phyloP scores from a whole-genome alignment of 106 monocot genomes.

The Xerophyta viscosa region DNA sequence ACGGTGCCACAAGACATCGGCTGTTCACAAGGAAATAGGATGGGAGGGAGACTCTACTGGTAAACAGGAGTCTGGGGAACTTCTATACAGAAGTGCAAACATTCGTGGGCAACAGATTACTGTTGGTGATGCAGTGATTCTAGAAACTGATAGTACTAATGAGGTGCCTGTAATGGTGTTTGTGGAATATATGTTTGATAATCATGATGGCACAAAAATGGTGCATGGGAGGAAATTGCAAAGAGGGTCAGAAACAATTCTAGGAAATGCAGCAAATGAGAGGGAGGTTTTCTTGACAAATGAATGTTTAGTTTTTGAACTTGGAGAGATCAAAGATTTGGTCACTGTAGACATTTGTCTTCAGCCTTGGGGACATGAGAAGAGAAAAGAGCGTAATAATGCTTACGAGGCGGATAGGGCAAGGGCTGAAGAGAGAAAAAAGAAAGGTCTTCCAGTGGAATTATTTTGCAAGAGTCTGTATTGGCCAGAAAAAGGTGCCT shows the following conservation, averaged over 20 bases:
- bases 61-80: conserved; percentile 47
- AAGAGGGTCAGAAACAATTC: conserved; percentile 63
- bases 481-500: conserved; percentile 83
- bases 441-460: conserved; percentile 68
- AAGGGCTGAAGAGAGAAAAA: conserved; percentile 81
- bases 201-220: conserved; percentile 56
- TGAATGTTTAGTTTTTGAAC: conserved; percentile 73
- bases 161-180: conserved; percentile 26
- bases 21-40: conserved; percentile 28
- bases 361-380: conserved; percentile 61
- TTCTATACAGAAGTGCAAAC: conserved; percentile 49
- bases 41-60: conserved; percentile 58
- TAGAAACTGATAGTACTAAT: conserved; percentile 44
- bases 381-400: conserved; percentile 50
- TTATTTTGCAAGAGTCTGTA: conserved; percentile 87
- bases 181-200: conserved; percentile 84
- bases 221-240: conserved; percentile 65
- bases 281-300: conserved; percentile 83
- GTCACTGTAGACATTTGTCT: conserved; percentile 48
- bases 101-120: conserved; percentile 44
- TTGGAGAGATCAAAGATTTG: conserved; percentile 60
- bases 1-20: conserved; percentile 20
- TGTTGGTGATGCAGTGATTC: conserved; percentile 43
- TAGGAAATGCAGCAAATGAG: conserved; percentile 90
- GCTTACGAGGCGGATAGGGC: conserved; percentile 46